phyloP scores from a whole-genome alignment of 2,329 filamentous ascomycete species.

The Mollisia scopiformis region DNA sequence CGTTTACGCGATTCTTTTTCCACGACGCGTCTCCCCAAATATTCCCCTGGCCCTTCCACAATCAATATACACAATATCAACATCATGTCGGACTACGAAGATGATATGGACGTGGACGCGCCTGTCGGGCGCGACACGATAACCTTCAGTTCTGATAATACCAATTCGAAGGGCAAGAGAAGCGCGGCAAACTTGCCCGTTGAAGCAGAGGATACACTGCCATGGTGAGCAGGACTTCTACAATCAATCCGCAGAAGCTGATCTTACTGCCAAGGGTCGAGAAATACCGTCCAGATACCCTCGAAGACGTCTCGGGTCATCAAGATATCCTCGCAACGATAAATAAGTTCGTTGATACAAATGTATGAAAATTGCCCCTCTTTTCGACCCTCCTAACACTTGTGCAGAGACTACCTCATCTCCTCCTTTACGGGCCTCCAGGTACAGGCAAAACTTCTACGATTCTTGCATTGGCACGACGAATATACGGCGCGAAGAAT shows the following conservation, averaged over 20 bases:
- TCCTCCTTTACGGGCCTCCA: conserved; percentile 94
- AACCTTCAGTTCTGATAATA: conserved; percentile 74
- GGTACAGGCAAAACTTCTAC: conserved; percentile 98
- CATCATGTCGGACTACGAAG: conserved; percentile 58
- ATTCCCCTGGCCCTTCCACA: background rate
- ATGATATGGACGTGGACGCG: conserved; percentile 72
- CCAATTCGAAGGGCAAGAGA: conserved; percentile 82
- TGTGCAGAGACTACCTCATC: conserved; percentile 77
- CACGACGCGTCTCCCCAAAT: background rate
- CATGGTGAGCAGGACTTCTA: conserved; percentile 65
- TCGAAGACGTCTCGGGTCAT: conserved; percentile 93
- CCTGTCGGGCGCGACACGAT: conserved; percentile 53
- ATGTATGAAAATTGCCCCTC: conserved; percentile 50
- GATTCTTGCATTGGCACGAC: conserved; percentile 86
- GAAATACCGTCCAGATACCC: conserved; percentile 88
- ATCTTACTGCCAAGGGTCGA: conserved; percentile 69
- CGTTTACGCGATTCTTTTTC: background rate
- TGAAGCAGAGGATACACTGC: conserved; percentile 89
- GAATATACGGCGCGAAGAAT: conserved; percentile 90
- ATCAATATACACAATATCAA: background rate
- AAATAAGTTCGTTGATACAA: conserved; percentile 95
- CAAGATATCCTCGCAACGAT: conserved; percentile 97
- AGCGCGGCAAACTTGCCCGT: conserved; percentile 91
- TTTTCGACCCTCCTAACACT: conserved; percentile 7
- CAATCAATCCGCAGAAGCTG: conserved; percentile 20